These are phyloP conservation scores for Jacaranda copaia DNA, from an alignment of 257 asterid species.

Conservation along the genomic window DNA sequence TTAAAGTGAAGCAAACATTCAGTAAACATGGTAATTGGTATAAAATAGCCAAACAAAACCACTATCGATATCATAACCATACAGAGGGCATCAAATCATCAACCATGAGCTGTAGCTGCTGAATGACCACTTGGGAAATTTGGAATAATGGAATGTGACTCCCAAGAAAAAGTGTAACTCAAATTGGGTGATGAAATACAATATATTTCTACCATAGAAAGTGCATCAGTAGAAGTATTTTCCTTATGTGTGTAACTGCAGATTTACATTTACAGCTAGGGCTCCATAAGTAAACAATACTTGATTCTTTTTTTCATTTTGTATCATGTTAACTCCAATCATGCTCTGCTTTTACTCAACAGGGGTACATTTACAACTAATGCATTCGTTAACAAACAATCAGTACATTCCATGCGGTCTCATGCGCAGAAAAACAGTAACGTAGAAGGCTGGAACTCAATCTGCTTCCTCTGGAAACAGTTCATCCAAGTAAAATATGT, in stretches of 20 bases:
- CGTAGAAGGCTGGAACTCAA: neutral
- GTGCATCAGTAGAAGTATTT: neutral
- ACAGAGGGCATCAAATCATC: neutral
- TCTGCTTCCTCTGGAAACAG: conserved; percentile 19
- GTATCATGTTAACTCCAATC: neutral
- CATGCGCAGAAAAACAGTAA: conserved; percentile 1
- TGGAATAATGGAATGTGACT: conserved; percentile 2
- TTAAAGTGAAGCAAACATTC: conserved; percentile 39
- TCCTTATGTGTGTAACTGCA: neutral
- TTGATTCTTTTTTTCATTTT: neutral
- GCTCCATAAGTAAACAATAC: neutral
- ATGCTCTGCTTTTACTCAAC: neutral
- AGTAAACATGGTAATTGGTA: conserved; percentile 24
- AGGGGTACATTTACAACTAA: neutral
- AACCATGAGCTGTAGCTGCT: neutral
- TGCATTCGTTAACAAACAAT: neutral
- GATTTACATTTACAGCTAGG: neutral
- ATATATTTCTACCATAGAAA: neutral
- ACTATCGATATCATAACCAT: neutral
- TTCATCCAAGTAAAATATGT: conserved; percentile 3
- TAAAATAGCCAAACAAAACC: conserved; percentile 17
- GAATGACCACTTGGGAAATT: neutral
- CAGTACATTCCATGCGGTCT: neutral
- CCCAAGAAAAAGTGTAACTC: neutral
- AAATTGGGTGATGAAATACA: neutral